Percentiles rank a stretch among this genome's conserved stretches.
Conservation (phyloP, 306 rosid species). For the Dalbergia cochinchinensis region DNA sequence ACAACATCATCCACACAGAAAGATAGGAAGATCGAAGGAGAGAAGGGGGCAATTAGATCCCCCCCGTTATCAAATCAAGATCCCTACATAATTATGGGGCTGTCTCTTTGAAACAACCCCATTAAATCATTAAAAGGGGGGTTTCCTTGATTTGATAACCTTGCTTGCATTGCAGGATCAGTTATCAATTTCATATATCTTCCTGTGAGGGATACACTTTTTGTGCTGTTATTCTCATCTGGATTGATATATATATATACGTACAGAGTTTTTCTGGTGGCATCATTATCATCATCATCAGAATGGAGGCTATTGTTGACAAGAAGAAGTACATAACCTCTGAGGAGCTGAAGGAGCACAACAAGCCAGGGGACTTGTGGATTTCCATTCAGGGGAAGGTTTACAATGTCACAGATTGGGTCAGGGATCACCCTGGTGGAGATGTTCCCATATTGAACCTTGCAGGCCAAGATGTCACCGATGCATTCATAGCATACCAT, state of each 20-base stretch:
- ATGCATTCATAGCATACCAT: constrained; percentile 81
- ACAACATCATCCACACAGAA: background rate
- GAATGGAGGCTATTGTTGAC: constrained; percentile 8
- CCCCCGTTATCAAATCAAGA: background rate
- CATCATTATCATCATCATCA: background rate
- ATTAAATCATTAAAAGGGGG: background rate
- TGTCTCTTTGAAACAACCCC: constrained; percentile 27
- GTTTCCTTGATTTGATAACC: background rate
- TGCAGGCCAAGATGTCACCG: constrained; percentile 82
- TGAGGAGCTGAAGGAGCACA: constrained; percentile 63
- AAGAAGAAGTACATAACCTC: constrained; percentile 58
- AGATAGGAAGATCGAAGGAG: background rate
- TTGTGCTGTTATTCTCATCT: background rate
- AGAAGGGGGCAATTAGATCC: background rate
- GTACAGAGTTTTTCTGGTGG: background rate
- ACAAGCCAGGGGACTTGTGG: constrained; percentile 75
- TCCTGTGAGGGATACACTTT: background rate
- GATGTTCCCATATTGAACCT: constrained; percentile 61
- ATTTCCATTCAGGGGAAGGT: constrained; percentile 82
- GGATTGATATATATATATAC: background rate
- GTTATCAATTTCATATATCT: background rate
- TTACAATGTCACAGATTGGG: constrained; percentile 77
- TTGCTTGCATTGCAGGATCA: background rate
- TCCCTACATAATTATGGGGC: background rate
- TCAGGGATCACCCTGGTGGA: constrained; percentile 76